Base-by-base conservation (phyloP, 345 rosid genomes). In the Ceriops tagal region DNA sequence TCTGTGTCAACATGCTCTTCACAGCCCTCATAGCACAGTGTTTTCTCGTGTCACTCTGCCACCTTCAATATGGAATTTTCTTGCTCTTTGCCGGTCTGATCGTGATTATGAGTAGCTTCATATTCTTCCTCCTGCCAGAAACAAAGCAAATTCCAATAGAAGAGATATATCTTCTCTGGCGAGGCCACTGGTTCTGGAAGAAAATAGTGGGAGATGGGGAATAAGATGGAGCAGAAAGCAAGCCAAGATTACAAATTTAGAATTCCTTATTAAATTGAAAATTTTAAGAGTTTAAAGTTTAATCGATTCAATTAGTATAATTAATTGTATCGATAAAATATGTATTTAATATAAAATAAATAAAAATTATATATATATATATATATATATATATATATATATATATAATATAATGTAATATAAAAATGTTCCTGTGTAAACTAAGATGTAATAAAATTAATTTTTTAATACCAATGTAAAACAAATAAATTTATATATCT, bases 81-180 rank as follows among this genome's bases (percentile, higher is more conserved):
- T 46, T 78, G 68, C 60, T 78, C 47, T 75, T 74, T 55, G 80
- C 68, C n/a, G 74, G 39, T 8, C 73, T 77, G 53, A 62, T 78
- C 22, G 0, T 57, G 11, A 19, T 75, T 19, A 78, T 83, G 86
- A 75, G 79, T 0, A 21, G 64, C 53, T 83, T 80, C 67, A 69
- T 75, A 22, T 39, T 21, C 61, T 51, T 80, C 58, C 67, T 80
- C 19, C 15, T 83, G 67, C 86, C 86, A 2, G 83, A 83, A 63
- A 83, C 86, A 0, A 83, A 80, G 69, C 71, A 66, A 35, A 68
- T 83, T 13, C 77, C 86, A 0, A 67, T 80, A 8, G 82, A 75
- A 53, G 69, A 63, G n/a, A 79, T 78, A 65, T 67, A 68, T 53
- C 69, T 39, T 21, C 71, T 80, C 11, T 83, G 79, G 78, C 57